A percentile compares a stretch with the other conserved stretches of the same genome.
Conservation (phyloP, 2,329 filamentous ascomycete species). For the Claviceps sp. region DNA sequence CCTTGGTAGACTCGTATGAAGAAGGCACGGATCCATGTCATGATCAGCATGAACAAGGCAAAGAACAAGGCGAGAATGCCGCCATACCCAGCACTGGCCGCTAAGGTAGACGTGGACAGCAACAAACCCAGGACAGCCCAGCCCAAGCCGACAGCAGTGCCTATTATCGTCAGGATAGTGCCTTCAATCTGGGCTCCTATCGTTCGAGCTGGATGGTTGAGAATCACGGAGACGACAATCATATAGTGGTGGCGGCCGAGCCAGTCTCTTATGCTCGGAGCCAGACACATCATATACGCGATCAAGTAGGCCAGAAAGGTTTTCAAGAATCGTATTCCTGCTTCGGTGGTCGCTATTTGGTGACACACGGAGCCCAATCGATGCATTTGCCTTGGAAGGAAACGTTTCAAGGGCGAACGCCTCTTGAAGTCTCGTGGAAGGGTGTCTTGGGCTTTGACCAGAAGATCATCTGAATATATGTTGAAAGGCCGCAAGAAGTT, state of each 20-base stretch:
- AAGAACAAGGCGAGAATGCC: conserved; percentile 43
- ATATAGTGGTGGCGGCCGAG: conserved; percentile 42
- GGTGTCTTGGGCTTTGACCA: conserved; percentile 27
- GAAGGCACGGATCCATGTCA: conserved; percentile 40
- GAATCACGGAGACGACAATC: conserved; percentile 40
- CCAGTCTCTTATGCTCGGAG: conserved; percentile 33
- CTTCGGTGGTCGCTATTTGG: conserved; percentile 31
- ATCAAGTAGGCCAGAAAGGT: conserved; percentile 43
- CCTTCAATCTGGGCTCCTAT: conserved; percentile 46
- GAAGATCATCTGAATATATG: conserved; percentile 24
- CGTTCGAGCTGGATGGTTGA: conserved; percentile 44
- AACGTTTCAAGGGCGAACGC: conserved; percentile 29
- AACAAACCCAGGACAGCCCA: conserved; percentile 42
- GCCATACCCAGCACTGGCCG: conserved; percentile 30
- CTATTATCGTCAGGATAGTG: conserved; percentile 35
- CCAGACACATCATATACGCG: conserved; percentile 40
- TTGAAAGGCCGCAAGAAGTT: conserved; percentile 30
- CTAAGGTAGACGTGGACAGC: conserved; percentile 35
- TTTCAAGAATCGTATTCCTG: conserved; percentile 37
- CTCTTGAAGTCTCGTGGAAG: conserved; percentile 34
- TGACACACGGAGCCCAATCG: conserved; percentile 26
- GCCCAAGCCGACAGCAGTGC: conserved; percentile 38
- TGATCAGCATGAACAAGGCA: conserved; percentile 35
- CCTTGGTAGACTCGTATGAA: conserved; percentile 43
- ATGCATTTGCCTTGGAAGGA: conserved; percentile 33